Evolutionary conservation across 768 basidiomycete genomes (phyloP).

Genomic region (Ramaria sp.): DNA sequence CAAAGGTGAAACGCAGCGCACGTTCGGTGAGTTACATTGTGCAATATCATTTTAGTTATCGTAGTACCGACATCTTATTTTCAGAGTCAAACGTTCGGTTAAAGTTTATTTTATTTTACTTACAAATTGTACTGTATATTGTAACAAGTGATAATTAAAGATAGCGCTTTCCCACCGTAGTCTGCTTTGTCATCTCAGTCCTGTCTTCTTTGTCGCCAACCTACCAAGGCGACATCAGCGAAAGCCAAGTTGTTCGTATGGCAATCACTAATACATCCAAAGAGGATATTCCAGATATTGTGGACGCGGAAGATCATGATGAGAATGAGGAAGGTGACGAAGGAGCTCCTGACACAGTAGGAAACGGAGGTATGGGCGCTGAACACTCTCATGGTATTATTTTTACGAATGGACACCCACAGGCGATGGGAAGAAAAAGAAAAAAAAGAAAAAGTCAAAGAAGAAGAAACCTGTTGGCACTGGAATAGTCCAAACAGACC

Average conservation of each 20-base stretch:
- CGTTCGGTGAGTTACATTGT: conserved; percentile 45
- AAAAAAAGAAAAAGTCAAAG: conserved; percentile 84
- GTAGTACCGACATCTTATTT: conserved; percentile 7
- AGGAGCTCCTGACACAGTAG: conserved; percentile 12
- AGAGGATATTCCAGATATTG: conserved; percentile 6
- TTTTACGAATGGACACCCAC: background rate
- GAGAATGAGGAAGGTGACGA: conserved; percentile 22
- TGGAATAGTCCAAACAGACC: conserved; percentile 74
- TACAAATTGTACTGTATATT: background rate
- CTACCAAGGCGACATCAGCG: too few relatives aligned
- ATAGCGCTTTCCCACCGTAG: background rate
- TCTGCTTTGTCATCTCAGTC: too few relatives aligned
- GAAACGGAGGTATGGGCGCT: conserved; percentile 9
- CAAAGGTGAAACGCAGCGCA: conserved; percentile 84
- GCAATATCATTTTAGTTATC: background rate
- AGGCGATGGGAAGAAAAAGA: conserved; percentile 3
- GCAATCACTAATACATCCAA: background rate
- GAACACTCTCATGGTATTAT: background rate
- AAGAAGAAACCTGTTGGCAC: conserved; percentile 79
- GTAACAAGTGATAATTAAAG: background rate
- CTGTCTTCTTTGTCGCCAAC: too few relatives aligned
- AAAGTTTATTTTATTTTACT: background rate
- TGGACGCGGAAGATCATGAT: conserved; percentile 16
- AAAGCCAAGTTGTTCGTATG: too few relatives aligned
- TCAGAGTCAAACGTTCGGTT: conserved; percentile 89